Evolutionary conservation across 2,329 filamentous ascomycete species (phyloP).

Genomic region (Trichoderma polysporum): DNA sequence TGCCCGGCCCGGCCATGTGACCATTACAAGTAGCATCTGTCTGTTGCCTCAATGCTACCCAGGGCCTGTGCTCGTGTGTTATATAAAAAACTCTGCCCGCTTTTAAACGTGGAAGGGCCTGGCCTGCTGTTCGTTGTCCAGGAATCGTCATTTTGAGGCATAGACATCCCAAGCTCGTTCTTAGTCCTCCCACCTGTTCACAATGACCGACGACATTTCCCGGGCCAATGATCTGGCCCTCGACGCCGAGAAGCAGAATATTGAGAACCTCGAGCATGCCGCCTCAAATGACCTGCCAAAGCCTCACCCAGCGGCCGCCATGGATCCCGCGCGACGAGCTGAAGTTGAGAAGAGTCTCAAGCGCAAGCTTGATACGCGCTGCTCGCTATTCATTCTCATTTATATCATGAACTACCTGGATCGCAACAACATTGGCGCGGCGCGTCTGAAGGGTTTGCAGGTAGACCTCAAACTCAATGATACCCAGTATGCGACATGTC

Average conservation of each 20-base stretch:
- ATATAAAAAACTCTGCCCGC: constrained; percentile 1
- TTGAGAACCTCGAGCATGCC: constrained; percentile 23
- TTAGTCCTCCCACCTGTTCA: not conserved
- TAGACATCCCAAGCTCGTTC: not conserved
- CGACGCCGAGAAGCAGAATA: constrained; percentile 20
- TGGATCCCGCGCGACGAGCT: constrained; percentile 49
- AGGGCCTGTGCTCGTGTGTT: not conserved
- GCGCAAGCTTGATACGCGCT: constrained; percentile 70
- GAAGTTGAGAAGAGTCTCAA: constrained; percentile 64
- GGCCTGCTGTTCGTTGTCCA: not conserved
- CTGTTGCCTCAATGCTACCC: not conserved
- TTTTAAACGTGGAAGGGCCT: not conserved
- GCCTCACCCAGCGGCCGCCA: constrained; percentile 14
- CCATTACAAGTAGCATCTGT: not conserved
- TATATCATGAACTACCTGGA: constrained; percentile 74
- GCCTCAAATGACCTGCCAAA: not conserved
- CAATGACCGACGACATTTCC: constrained; percentile 26
- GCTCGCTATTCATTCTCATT: constrained; percentile 67
- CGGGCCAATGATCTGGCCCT: constrained; percentile 8
- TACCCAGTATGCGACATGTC: constrained; percentile 62
- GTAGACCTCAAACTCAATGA: constrained; percentile 56
- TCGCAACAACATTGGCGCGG: constrained; percentile 67
- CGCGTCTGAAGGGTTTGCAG: constrained; percentile 63
- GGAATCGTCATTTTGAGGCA: not conserved
- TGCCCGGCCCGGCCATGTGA: constrained; percentile 12